Percentiles rank a stretch among this genome's conserved stretches.
Evolutionary conservation across 495 filamentous ascomycete genomes (phyloP).

Genomic region (Podospora sp.): DNA sequence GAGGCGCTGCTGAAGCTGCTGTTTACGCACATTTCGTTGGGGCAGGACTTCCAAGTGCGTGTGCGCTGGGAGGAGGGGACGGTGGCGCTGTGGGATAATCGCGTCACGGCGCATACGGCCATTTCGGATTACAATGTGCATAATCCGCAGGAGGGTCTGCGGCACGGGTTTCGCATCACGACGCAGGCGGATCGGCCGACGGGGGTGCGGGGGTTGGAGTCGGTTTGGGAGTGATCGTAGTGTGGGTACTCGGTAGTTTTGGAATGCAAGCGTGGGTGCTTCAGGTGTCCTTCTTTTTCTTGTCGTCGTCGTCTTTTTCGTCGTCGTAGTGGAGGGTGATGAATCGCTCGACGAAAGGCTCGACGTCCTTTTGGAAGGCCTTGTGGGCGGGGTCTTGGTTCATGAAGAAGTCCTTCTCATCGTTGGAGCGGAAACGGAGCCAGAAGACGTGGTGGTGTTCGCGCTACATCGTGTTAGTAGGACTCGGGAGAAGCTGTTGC

Average conservation of each 20-base stretch:
- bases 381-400: not conserved
- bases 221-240: slow-evolving; percentile 30
- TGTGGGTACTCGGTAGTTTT: not conserved
- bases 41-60: slow-evolving; percentile 68
- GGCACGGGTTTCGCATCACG: slow-evolving; percentile 53
- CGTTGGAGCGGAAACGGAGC: not conserved
- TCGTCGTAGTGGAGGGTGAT: not conserved
- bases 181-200: slow-evolving; percentile 49
- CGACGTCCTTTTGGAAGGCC: not conserved
- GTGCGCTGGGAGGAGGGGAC: slow-evolving; percentile 72
- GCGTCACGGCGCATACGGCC: slow-evolving; percentile 60
- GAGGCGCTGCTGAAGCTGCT: slow-evolving; percentile 68
- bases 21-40: slow-evolving; percentile 54
- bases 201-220: slow-evolving; percentile 48
- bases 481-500: not conserved
- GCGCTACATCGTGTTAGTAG: not conserved
- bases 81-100: slow-evolving; percentile 78
- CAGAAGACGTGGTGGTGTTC: not conserved
- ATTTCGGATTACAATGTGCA: slow-evolving; percentile 56
- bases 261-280: not conserved
- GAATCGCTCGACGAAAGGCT: not conserved
- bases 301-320: not conserved
- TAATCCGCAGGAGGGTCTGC: slow-evolving; percentile 47
- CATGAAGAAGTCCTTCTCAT: not conserved
- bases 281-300: not conserved